These are phyloP conservation scores for Trichoderma sp. DNA, from an alignment of 2,329 filamentous ascomycete species.

Conservation along the genomic window DNA sequence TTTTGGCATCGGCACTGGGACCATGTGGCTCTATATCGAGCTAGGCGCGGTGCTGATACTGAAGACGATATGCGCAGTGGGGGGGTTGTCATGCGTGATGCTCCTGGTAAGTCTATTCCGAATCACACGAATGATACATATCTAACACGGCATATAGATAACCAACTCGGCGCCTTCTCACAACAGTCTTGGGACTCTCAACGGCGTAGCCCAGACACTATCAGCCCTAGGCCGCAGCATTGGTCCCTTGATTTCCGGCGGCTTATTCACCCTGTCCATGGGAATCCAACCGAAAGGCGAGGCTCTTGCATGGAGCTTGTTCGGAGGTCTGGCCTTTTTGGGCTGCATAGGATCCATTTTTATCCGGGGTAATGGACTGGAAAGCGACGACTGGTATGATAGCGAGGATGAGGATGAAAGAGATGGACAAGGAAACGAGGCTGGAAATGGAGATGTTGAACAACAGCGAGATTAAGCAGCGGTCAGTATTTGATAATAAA, in stretches of 20 bases:
- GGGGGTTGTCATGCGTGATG: slow-evolving; percentile 85
- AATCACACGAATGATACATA: background rate
- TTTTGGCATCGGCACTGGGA: slow-evolving; percentile 62
- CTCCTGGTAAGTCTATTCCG: slow-evolving; percentile 64
- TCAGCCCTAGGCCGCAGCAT: slow-evolving; percentile 86
- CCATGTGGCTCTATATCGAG: slow-evolving; percentile 74
- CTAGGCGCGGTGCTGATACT: slow-evolving; percentile 78
- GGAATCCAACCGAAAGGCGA: slow-evolving; percentile 78
- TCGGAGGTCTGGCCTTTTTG: slow-evolving; percentile 77
- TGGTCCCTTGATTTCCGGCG: slow-evolving; percentile 85
- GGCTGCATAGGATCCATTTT: slow-evolving; percentile 80
- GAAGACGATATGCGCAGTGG: slow-evolving; percentile 88
- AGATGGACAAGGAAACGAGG: background rate
- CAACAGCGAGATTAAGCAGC: background rate
- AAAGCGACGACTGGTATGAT: slow-evolving; percentile 57
- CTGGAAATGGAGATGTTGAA: slow-evolving; percentile 3
- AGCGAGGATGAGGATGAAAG: slow-evolving; percentile 37
- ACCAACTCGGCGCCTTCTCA: slow-evolving; percentile 90
- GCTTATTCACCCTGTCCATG: slow-evolving; percentile 78
- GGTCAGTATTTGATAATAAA: background rate
- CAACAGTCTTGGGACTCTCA: slow-evolving; percentile 82
- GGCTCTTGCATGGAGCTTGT: slow-evolving; percentile 80
- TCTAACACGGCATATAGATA: slow-evolving; percentile 57
- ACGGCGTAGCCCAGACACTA: slow-evolving; percentile 90
- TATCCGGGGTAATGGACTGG: slow-evolving; percentile 65